Percentiles rank a stretch among this genome's conserved stretches.
Conservation (phyloP, 768 basidiomycete genomes). For the Boletellus ananas region DNA sequence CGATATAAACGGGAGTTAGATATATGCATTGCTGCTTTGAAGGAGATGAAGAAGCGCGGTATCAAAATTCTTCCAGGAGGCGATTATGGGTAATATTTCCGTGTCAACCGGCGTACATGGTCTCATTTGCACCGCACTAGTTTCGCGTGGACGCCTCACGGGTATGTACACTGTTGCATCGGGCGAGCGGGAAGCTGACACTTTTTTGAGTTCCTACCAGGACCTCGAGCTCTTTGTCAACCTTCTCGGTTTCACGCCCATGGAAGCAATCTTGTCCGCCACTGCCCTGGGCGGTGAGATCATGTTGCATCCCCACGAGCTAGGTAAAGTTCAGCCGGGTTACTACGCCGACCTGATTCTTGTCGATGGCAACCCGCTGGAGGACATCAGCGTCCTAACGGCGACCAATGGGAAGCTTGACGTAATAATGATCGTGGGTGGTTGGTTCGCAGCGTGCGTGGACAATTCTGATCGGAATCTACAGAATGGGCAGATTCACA, state of each 20-base stretch:
- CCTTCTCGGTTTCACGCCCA: conserved; percentile 32
- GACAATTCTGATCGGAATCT: not conserved
- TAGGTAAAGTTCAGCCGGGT: conserved; percentile 36
- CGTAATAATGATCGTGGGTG: conserved; percentile 32
- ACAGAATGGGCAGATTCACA: conserved; percentile 29
- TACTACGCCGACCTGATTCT: conserved; percentile 37
- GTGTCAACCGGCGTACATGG: not conserved
- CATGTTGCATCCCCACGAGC: conserved; percentile 34
- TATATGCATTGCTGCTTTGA: conserved; percentile 30
- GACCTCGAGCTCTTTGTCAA: conserved; percentile 38
- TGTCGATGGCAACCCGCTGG: conserved; percentile 34
- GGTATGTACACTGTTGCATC: conserved; percentile 10
- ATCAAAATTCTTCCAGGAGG: conserved; percentile 37
- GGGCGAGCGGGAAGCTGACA: not conserved
- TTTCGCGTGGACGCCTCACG: conserved; percentile 33
- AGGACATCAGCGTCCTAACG: conserved; percentile 33
- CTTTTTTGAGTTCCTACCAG: conserved; percentile 27
- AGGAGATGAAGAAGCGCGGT: conserved; percentile 35
- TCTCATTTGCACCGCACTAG: conserved; percentile 6
- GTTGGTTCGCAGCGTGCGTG: not conserved
- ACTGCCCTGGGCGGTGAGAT: conserved; percentile 36
- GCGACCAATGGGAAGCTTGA: conserved; percentile 31
- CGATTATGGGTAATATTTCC: conserved; percentile 31
- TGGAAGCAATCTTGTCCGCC: conserved; percentile 36
- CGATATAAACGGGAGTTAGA: conserved; percentile 32